phyloP scores from a whole-genome alignment of 1,284 basidiomycete genomes.

The Mycena citricolor region DNA sequence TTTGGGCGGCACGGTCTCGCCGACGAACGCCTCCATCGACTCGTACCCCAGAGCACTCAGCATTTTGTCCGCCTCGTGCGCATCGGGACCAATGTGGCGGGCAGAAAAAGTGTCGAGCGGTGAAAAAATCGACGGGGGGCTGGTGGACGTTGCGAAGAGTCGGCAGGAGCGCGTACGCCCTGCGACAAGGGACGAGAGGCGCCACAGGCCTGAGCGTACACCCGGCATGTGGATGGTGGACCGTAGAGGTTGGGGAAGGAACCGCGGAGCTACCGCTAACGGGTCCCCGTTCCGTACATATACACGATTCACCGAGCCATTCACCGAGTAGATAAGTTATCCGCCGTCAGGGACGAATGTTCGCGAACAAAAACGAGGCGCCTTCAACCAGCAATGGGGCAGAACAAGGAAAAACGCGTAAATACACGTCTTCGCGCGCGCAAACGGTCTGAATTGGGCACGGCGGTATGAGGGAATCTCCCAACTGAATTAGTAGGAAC shows the following conservation, averaged over 20 bases:
- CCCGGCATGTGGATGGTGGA: constrained; percentile 41
- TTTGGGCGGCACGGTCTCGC: constrained; percentile 74
- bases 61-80: constrained; percentile 75
- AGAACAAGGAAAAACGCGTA: constrained; percentile 3
- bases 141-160: constrained; percentile 60
- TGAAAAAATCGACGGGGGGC: constrained; percentile 65
- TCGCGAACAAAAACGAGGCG: neutral
- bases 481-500: neutral
- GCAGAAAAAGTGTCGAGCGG: constrained; percentile 86
- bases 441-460: no score
- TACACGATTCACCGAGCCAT: constrained; percentile 54
- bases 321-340: constrained; percentile 60
- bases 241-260: constrained; percentile 25
- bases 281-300: constrained; percentile 25
- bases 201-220: constrained; percentile 43
- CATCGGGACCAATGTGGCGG: constrained; percentile 88
- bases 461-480: neutral
- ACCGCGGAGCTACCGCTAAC: no score
- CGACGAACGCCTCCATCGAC: constrained; percentile 85
- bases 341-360: constrained; percentile 29
- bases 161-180: no score
- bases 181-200: constrained; percentile 28
- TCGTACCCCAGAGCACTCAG: constrained; percentile 78
- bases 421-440: neutral
- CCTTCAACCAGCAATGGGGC: constrained; percentile 11